Conservation (phyloP, 2,329 filamentous ascomycete species). For the Aureobasidium melanogenum region DNA sequence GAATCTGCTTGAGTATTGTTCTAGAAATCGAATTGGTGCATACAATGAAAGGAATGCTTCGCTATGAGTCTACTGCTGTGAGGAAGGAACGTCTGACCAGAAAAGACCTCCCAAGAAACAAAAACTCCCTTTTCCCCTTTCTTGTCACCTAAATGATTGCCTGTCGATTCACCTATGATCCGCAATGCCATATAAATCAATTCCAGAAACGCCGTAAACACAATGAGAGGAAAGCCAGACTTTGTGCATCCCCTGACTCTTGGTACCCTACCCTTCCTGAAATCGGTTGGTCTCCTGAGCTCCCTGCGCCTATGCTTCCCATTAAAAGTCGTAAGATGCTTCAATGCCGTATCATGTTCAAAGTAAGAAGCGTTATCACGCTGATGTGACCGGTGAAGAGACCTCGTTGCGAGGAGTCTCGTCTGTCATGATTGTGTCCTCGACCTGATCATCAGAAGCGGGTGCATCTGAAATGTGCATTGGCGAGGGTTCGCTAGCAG, state of each 20-base stretch:
- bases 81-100: not conserved
- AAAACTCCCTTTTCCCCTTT: not conserved
- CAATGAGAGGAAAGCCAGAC: not conserved
- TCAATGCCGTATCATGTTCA: not conserved
- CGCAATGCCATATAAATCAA: not conserved
- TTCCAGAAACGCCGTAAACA: not conserved
- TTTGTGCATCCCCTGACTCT: not conserved
- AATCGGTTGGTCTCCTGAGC: not conserved
- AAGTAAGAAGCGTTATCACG: not conserved
- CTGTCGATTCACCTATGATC: not conserved
- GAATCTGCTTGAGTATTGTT: not conserved
- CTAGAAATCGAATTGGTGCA: not conserved
- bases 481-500: not conserved
- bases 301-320: constrained; percentile 2
- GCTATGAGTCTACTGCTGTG: constrained; percentile 2
- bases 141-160: not conserved
- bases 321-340: constrained; percentile 1
- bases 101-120: not conserved
- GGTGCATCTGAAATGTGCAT: constrained; percentile 1
- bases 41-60: not conserved
- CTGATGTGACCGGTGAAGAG: not conserved
- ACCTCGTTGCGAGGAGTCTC: not conserved
- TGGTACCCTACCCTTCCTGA: not conserved
- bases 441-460: not conserved
- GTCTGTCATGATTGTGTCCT: constrained; percentile 6